Evolutionary conservation across 2,329 filamentous ascomycete genomes (phyloP), one percentile per base, ranked within the genome.

Genomic region (Fusarium sp.): DNA sequence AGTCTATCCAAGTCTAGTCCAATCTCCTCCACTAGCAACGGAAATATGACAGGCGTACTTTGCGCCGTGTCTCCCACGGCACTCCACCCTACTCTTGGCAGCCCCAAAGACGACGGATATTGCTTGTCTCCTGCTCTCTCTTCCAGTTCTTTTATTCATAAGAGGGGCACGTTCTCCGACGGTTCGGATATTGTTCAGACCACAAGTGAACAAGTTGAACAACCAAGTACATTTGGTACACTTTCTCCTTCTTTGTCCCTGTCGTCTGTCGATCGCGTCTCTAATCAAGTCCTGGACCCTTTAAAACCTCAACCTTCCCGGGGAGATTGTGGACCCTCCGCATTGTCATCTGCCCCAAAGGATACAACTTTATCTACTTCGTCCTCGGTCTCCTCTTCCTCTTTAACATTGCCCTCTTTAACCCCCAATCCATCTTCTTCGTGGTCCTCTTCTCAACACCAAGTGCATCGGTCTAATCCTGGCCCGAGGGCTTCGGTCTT

Each of bases 401-500:
- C 68, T 28, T 54, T 58, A 53, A 53, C 64, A 33, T 46, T 69
- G 26, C 26, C 49, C 22, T 50, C 55, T 6, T 59, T 65, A 50
- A 54, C 58, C 18, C 20, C 46, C 10, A 56, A 57, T 24, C 43
- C 63, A 8, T 28, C 55, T 42, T 40, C 59, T 26, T 88, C 76
- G 15, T 63, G 28, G 31, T 58, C 58, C 45, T 59, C 66, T 26
- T 42, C 26, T 45, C 59, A 51, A 17, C 43, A 51, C 24, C 58
- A 68, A 44, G 22, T 36, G 33, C 58, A 49, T 62, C 55, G 58
- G 48, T 50, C 59, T 48, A 95, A 52, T 44, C 44, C 93, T 58
- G 90, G 94, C 75, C 89, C 95, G 83, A 95, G 96, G 82, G 92
- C 92, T 7, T 94, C 92, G 15, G 84, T 88, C 43, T 82, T 86